These are phyloP conservation scores for Diatrype stigma DNA, from an alignment of 2,329 filamentous ascomycete genomes.

Conservation along the genomic window DNA sequence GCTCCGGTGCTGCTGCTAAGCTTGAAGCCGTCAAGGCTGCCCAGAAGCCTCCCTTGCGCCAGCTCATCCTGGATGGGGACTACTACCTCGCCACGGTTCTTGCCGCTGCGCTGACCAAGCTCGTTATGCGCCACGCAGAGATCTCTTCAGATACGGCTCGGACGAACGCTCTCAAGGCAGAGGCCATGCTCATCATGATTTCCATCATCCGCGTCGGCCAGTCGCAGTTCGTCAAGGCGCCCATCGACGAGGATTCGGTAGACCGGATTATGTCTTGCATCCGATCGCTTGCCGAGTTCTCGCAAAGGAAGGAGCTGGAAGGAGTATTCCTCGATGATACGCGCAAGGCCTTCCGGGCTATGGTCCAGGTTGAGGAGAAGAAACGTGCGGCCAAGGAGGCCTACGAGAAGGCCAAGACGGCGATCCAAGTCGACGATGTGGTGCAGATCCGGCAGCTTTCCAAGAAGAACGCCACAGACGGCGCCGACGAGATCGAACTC, in stretches of 20 bases:
- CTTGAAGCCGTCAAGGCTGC: conserved; percentile 95
- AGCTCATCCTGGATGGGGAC: conserved; percentile 93
- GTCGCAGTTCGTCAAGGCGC: conserved; percentile 96
- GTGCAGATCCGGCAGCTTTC: conserved; percentile 88
- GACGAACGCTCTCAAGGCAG: conserved; percentile 89
- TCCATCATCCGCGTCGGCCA: conserved; percentile 97
- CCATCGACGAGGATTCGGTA: conserved; percentile 97
- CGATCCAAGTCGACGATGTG: conserved; percentile 92
- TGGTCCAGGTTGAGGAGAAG: conserved; percentile 97
- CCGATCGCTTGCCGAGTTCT: conserved; percentile 84
- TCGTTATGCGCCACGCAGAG: conserved; percentile 95
- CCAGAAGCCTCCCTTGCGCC: conserved; percentile 89
- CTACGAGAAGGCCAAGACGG: conserved; percentile 85
- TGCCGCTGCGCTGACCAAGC: conserved; percentile 92
- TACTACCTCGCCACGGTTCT: conserved; percentile 94
- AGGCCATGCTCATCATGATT: conserved; percentile 99
- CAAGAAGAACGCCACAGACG: conserved; percentile 82
- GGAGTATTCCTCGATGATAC: conserved; percentile 93
- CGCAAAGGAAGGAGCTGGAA: conserved; percentile 84
- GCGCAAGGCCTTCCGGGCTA: conserved; percentile 88
- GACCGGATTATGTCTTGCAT: conserved; percentile 98
- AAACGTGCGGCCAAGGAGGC: conserved; percentile 95
- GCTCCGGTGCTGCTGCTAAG: conserved; percentile 83
- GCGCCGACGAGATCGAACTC: conserved; percentile 77
- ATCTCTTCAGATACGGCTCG: conserved; percentile 81